phyloP scores from a whole-genome alignment of 768 basidiomycete genomes.

The Boletus rex-veris region DNA sequence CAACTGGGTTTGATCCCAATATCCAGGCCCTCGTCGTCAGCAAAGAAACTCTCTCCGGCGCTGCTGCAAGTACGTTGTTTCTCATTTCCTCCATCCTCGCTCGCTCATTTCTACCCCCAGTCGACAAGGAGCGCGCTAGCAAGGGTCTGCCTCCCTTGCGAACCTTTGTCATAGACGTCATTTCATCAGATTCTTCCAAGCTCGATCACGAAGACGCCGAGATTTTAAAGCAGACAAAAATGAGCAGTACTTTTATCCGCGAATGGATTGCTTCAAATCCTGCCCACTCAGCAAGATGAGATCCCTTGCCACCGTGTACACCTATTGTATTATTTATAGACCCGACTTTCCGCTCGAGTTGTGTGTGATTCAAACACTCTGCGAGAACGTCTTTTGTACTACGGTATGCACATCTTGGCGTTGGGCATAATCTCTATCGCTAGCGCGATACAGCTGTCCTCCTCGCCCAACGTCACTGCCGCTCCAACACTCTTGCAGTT shows the following conservation, averaged over 20 bases:
- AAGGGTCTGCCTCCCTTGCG: slow-evolving; percentile 57
- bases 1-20: slow-evolving; percentile 81
- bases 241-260: slow-evolving; percentile 93
- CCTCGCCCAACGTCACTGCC: not conserved
- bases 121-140: slow-evolving; percentile 57
- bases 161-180: slow-evolving; percentile 84
- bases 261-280: slow-evolving; percentile 68
- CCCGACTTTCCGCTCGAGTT: no score
- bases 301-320: not conserved
- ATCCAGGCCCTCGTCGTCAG: slow-evolving; percentile 93
- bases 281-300: slow-evolving; percentile 6
- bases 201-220: slow-evolving; percentile 66
- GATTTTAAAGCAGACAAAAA: slow-evolving; percentile 72
- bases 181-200: slow-evolving; percentile 60
- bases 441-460: not conserved
- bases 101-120: slow-evolving; percentile 38
- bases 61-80: slow-evolving; percentile 51
- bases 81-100: slow-evolving; percentile 6
- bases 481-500: slow-evolving; percentile 18
- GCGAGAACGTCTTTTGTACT: no score
- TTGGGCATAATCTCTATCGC: not conserved
- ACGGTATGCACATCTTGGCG: not conserved
- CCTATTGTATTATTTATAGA: slow-evolving; percentile 1
- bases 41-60: slow-evolving; percentile 81
- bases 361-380: not conserved